A percentile compares a stretch with the other conserved stretches of the same genome.
phyloP scores from a whole-genome alignment of 192 early-diverging fungal genomes.

The Linnemannia elongata region DNA sequence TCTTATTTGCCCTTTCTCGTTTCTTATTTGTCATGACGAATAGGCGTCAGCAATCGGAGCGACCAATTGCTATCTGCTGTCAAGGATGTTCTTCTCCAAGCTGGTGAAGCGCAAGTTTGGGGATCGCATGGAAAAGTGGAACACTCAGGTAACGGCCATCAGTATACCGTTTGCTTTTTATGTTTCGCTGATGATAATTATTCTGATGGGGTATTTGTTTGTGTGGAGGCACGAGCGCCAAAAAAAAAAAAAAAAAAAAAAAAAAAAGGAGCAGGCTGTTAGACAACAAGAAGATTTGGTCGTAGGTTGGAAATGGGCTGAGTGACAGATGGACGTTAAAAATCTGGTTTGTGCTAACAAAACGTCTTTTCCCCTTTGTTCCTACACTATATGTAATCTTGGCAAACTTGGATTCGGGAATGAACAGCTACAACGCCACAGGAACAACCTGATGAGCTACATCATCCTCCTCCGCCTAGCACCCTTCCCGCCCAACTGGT shows the following conservation, averaged over 20 bases:
- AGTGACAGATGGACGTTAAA: slow-evolving; percentile 12
- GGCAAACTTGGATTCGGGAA: neutral
- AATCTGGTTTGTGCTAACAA: neutral
- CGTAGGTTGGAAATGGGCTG: neutral
- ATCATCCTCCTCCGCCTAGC: slow-evolving; percentile 68
- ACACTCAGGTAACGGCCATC: slow-evolving; percentile 58
- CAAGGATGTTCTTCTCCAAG: slow-evolving; percentile 61
- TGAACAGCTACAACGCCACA: slow-evolving; percentile 46
- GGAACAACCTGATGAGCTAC: slow-evolving; percentile 70
- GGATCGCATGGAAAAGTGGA: slow-evolving; percentile 65
- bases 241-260: neutral
- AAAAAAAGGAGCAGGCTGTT: neutral
- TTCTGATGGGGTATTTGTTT: neutral
- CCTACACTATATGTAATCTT: neutral
- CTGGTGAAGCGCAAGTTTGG: slow-evolving; percentile 66
- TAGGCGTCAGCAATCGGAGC: slow-evolving; percentile 70
- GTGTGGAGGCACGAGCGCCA: neutral
- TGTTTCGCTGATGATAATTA: neutral
- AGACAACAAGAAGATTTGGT: too few relatives aligned
- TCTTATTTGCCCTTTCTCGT: neutral
- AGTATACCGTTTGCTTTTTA: neutral
- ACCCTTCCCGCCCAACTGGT: slow-evolving; percentile 74
- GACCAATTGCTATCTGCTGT: slow-evolving; percentile 66
- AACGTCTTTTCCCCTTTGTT: neutral
- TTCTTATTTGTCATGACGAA: neutral